Evolutionary conservation across 108 stramenopile species (phyloP), one percentile per base, ranked within the genome.

Genomic region (Nannochloropsis salina): DNA sequence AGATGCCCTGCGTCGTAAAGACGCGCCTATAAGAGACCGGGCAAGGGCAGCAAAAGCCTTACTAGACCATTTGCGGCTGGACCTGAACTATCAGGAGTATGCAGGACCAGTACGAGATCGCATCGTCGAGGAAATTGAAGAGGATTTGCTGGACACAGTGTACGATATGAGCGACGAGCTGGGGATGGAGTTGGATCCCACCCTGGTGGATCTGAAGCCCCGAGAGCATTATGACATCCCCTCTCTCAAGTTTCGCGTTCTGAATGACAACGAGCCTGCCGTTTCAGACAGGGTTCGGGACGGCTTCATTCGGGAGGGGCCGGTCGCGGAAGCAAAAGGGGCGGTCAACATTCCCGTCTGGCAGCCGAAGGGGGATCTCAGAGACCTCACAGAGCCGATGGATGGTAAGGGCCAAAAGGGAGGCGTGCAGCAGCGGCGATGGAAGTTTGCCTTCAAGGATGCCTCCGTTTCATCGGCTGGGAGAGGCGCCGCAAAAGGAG

Each of bases 51-150:
- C 61, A 3, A 74, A 74, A n/a, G 61, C 61, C 20, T 8, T 74
- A 2, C 2, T 74, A n/a, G 61, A 74, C 20, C 61, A 74, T n/a
- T 6, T 74, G 61, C 61, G 61, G 61, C 2, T n/a, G 6, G 61
- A 74, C 61, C 2, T 15, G 61, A n/a, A 4, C 20, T 74, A 74
- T 74, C 20, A 15, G 8, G 61, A 74, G 6, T 74, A 74, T 6
- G 61, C n/a, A n/a, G 3, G 20, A 15, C 20, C 61, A n/a, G 61
- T 74, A 6, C 15, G n/a, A n/a, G 61, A 74, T 74, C 61, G 61
- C 20, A 74, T 74, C 61, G 61, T 74, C 20, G 61, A 74, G 61
- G 61, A 74, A n/a, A 74, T 74, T n/a, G 61, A 74, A n/a, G 61
- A 74, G 61, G 61, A 74, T 15, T n/a, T 74, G 6, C 61, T 74